Percentiles rank a stretch among this genome's conserved stretches.
Conservation (phyloP, 441 rosid species). For the Pelargonium myrrhifolium region DNA sequence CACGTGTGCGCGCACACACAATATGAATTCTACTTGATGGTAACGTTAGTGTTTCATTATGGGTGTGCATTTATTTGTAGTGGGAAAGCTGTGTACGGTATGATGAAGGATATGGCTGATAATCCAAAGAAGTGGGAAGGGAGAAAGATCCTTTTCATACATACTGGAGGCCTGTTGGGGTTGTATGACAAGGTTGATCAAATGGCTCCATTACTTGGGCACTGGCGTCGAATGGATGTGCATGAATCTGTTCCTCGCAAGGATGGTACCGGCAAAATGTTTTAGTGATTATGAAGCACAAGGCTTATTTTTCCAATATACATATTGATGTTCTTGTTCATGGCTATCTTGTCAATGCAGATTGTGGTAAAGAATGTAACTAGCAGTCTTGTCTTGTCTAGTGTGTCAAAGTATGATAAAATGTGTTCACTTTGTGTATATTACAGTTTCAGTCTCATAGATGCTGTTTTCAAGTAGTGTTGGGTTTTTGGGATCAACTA, state of each 20-base stretch:
- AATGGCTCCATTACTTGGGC: conserved; percentile 48
- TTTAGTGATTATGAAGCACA: conserved; percentile 25
- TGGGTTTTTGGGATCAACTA: too few species aligned
- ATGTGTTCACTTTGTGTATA: too few species aligned
- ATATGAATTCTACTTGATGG: not conserved
- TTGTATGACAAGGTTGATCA: conserved; percentile 75
- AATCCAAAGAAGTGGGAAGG: conserved; percentile 77
- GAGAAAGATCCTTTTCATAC: conserved; percentile 65
- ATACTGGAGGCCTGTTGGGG: conserved; percentile 84
- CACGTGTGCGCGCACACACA: too few species aligned
- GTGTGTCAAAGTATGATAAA: too few species aligned
- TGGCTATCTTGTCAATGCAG: too few species aligned
- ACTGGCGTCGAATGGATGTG: conserved; percentile 73
- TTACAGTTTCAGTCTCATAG: too few species aligned
- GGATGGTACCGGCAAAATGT: conserved; percentile 77
- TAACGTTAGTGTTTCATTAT: not conserved
- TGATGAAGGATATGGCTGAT: conserved; percentile 66
- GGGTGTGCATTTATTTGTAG: conserved; percentile 25
- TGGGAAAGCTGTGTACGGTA: conserved; percentile 74
- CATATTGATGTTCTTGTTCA: too few species aligned
- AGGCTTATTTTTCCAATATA: too few species aligned
- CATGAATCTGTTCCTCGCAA: conserved; percentile 60
- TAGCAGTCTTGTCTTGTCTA: too few species aligned
- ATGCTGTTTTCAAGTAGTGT: too few species aligned
- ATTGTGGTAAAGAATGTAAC: too few species aligned